A percentile compares a stretch with the other conserved stretches of the same genome.
phyloP scores from a whole-genome alignment of 345 rosid genomes.

The Chamaenerion angustifolium region DNA sequence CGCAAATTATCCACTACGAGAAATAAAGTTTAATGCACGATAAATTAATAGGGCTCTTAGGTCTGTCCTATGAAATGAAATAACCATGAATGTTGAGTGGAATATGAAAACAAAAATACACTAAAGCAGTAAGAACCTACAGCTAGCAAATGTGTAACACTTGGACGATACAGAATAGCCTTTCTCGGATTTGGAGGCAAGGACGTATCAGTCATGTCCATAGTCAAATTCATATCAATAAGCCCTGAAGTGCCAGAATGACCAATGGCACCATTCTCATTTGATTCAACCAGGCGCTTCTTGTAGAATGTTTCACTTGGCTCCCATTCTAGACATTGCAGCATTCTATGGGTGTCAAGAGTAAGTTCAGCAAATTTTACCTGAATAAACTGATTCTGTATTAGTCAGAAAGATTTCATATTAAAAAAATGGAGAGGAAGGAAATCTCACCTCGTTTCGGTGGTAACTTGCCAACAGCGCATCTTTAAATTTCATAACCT shows the following conservation, averaged over 20 bases:
- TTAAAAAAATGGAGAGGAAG: not conserved
- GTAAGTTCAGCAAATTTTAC: conserved; percentile 93
- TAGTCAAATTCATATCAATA: conserved; percentile 63
- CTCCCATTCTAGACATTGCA: conserved; percentile 97
- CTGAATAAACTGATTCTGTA: conserved; percentile 20
- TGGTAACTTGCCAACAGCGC: conserved; percentile 79
- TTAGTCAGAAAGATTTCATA: not conserved
- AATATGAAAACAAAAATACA: too few relatives aligned
- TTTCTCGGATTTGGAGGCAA: conserved; percentile 83
- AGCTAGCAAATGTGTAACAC: conserved; percentile 77
- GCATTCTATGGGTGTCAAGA: conserved; percentile 77
- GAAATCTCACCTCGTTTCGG: conserved; percentile 56
- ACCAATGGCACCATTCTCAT: conserved; percentile 69
- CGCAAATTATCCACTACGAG: too few relatives aligned
- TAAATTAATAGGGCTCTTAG: too few relatives aligned
- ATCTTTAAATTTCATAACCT: conserved; percentile 63
- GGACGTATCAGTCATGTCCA: conserved; percentile 61
- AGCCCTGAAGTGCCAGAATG: conserved; percentile 71
- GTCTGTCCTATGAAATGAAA: too few relatives aligned
- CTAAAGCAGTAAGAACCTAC: conserved; percentile 37
- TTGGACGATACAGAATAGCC: conserved; percentile 79
- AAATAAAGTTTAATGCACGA: too few relatives aligned
- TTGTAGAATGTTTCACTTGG: conserved; percentile 64
- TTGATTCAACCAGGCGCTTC: conserved; percentile 38
- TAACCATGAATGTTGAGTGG: too few relatives aligned